Evolutionary conservation across 2,329 filamentous ascomycete genomes (phyloP), one percentile per base, ranked within the genome.

Genomic region (Penicillium sp.): DNA sequence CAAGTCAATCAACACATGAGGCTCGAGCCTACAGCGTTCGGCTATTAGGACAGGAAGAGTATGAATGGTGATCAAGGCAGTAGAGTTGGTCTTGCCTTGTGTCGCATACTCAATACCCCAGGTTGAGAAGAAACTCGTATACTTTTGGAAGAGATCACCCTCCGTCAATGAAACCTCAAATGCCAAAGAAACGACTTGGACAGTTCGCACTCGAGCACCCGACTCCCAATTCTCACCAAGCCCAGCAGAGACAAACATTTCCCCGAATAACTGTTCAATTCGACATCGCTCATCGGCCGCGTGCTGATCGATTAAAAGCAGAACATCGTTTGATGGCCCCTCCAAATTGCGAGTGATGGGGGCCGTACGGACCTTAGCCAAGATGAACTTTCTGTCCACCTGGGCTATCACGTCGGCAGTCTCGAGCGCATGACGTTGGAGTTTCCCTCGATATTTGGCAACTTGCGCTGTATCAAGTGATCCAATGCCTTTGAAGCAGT

Each of bases 291-390:
- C 94, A 68, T 97, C 93, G 3, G 92, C 94, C 1, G 94, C 94
- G 68, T 99, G 94, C 67, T 99, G 94, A 66, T 99, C 94, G 6
- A 97, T 81, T 38, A 97, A 78, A 0, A 96, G 80, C 5, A 97
- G 75, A 1, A 85, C 62, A 3, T 56, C 39, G 16, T 38, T 55
- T 27, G 42, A 50, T 8, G 41, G 35, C 41, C 58, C n/a, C 42
- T 12, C 18, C 35, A 12, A 8, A 15, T 7, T 15, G 23, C 15
- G 13, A 25, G 46, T 31, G 16, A 42, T n/a, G 16, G 52, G 6
- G 6, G 48, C 56, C 4, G 66, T 49, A 0, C 72, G 68, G 47
- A 90, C 74, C 58, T 83, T 87, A 23, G 86, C 78, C 0, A 99
- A 75, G 16, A 99, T 88, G 68, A 96, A 99, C 70, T 99, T 99